These are phyloP conservation scores for Cercospora sp. DNA, from an alignment of 2,329 filamentous ascomycete genomes.

Conservation along the genomic window DNA sequence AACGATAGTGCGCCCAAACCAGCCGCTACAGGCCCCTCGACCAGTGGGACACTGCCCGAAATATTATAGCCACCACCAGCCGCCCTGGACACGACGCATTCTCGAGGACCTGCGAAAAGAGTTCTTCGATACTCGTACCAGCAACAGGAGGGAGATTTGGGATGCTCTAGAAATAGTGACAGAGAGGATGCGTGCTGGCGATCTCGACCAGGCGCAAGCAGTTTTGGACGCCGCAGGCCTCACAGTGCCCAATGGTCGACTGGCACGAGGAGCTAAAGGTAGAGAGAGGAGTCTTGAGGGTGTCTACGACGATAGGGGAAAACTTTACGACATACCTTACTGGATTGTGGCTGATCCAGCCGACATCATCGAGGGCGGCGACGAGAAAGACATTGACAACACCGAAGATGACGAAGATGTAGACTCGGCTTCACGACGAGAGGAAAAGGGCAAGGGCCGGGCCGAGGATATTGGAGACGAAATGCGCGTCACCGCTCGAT, in stretches of 20 bases:
- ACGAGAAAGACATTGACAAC: conserved; percentile 33
- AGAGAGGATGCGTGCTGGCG: conserved; percentile 62
- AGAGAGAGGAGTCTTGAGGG: conserved; percentile 28
- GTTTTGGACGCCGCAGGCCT: conserved; percentile 74
- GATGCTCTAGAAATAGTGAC: conserved; percentile 68
- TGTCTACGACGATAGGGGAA: conserved; percentile 49
- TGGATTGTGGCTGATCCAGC: conserved; percentile 50
- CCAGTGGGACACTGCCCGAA: conserved; percentile 27
- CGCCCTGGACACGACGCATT: conserved; percentile 66
- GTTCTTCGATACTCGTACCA: conserved; percentile 89
- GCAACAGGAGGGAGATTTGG: conserved; percentile 78
- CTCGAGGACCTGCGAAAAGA: conserved; percentile 72
- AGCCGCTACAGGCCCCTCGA: conserved; percentile 31
- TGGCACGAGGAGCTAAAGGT: conserved; percentile 29
- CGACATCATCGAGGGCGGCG: conserved; percentile 41
- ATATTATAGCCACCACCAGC: conserved; percentile 27
- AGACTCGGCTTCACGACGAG: background rate
- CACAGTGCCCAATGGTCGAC: conserved; percentile 47
- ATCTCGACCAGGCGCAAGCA: conserved; percentile 64
- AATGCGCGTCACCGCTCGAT: conserved; percentile 40
- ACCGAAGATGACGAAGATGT: conserved; percentile 25
- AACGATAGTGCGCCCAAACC: conserved; percentile 31
- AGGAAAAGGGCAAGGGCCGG: conserved; percentile 37
- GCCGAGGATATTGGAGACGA: conserved; percentile 37
- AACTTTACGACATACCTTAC: conserved; percentile 47